phyloP scores from a whole-genome alignment of 257 asterid genomes.

The Capsicum pubescens region DNA sequence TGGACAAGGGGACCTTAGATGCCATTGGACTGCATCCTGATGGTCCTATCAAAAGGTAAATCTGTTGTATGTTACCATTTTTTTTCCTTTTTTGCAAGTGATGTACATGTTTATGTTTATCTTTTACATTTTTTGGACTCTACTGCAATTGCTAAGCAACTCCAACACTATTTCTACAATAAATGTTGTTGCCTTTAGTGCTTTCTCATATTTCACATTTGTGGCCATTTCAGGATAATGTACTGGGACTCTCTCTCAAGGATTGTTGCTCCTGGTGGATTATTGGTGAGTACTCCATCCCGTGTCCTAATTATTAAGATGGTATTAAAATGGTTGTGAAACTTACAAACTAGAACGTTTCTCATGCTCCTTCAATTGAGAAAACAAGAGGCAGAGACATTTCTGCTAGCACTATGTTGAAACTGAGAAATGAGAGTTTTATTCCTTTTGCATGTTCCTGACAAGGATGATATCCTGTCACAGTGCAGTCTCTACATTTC shows the following conservation, averaged over 20 bases:
- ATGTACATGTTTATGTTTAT: not conserved
- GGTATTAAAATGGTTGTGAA: not conserved
- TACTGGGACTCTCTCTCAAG: constrained; percentile 88
- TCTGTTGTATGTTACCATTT: not conserved
- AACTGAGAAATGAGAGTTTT: not conserved
- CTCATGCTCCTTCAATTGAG: not conserved
- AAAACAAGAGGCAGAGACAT: not conserved
- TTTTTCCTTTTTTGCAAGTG: not conserved
- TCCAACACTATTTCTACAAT: not conserved
- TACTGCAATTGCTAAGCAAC: not conserved
- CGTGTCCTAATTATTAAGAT: not conserved
- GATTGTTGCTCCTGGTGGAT: constrained; percentile 85
- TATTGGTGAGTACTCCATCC: constrained; percentile 64
- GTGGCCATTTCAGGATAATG: constrained; percentile 64
- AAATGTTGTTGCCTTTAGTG: not conserved
- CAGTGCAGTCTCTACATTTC: not conserved
- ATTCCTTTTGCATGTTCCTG: not conserved
- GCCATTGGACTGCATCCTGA: constrained; percentile 99
- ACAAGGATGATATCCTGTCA: not conserved
- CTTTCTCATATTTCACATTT: not conserved
- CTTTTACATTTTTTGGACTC: not conserved
- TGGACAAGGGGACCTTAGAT: constrained; percentile 95
- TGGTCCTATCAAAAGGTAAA: constrained; percentile 89
- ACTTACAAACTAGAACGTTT: not conserved
- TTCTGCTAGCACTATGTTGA: not conserved